Percentiles rank a stretch among this genome's conserved stretches.
phyloP scores from a whole-genome alignment of 2,329 filamentous ascomycete genomes.

The Talaromyces amestolkiae region DNA sequence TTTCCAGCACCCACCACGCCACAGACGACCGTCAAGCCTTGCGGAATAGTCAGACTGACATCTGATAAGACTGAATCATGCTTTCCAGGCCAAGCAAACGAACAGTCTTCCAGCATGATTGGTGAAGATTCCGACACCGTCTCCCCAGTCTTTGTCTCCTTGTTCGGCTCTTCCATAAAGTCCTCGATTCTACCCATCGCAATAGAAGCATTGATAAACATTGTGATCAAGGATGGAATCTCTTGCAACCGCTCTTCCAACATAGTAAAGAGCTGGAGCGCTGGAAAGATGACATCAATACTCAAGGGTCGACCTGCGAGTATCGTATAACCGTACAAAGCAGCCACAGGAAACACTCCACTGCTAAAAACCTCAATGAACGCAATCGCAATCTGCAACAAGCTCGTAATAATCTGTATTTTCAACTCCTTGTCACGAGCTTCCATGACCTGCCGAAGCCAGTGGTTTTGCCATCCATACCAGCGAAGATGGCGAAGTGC shows the following conservation, averaged over 20 bases:
- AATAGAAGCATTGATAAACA: constrained; percentile 77
- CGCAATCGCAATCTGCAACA: constrained; percentile 62
- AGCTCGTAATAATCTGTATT: constrained; percentile 60
- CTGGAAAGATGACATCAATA: constrained; percentile 82
- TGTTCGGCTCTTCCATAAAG: constrained; percentile 84
- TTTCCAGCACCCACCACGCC: constrained; percentile 66
- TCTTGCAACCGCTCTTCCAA: constrained; percentile 71
- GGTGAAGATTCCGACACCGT: constrained; percentile 28
- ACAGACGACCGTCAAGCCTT: constrained; percentile 59
- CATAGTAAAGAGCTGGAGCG: constrained; percentile 74
- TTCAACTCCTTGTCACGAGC: constrained; percentile 66
- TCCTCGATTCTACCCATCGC: constrained; percentile 77
- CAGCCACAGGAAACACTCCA: constrained; percentile 73
- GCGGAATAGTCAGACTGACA: constrained; percentile 54
- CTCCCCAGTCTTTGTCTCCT: constrained; percentile 59
- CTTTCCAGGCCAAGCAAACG: constrained; percentile 76
- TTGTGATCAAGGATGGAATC: constrained; percentile 71
- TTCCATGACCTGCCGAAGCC: constrained; percentile 68
- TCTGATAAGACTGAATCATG: constrained; percentile 54
- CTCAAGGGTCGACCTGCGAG: constrained; percentile 65
- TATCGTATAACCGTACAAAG: constrained; percentile 77
- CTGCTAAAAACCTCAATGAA: constrained; percentile 70
- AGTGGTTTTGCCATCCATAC: constrained; percentile 79
- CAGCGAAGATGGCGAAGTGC: constrained; percentile 76
- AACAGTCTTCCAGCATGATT: constrained; percentile 57